These are phyloP conservation scores for Cladosporium sp. DNA, from an alignment of 2,329 filamentous ascomycete species.

Conservation along the genomic window DNA sequence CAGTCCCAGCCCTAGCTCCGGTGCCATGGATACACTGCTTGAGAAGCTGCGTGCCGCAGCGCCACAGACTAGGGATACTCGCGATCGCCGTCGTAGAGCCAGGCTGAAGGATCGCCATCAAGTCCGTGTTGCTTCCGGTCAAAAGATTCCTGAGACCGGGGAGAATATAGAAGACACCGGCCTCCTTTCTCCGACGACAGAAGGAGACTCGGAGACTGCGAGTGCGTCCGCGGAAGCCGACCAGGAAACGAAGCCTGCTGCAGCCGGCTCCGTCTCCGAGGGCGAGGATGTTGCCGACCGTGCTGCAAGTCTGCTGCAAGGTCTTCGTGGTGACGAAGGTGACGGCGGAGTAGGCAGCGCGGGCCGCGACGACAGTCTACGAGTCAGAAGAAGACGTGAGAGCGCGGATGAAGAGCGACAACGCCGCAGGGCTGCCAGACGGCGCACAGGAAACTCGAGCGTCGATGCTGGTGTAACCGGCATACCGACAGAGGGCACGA, in stretches of 20 bases:
- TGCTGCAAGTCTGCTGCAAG: conserved; percentile 77
- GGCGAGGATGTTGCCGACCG: conserved; percentile 77
- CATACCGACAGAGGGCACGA: conserved; percentile 32
- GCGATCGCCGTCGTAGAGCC: conserved; percentile 81
- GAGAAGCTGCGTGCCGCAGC: conserved; percentile 93
- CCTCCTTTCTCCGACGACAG: conserved; percentile 25
- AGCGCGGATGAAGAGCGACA: conserved; percentile 76
- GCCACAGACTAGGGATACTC: conserved; percentile 76
- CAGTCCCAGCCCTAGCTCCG: conserved; percentile 49
- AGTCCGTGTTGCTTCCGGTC: conserved; percentile 82
- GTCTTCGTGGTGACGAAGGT: conserved; percentile 65
- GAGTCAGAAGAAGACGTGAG: conserved; percentile 60
- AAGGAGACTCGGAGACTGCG: neutral
- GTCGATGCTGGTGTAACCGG: conserved; percentile 27
- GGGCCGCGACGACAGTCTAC: conserved; percentile 32
- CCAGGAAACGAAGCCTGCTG: conserved; percentile 2
- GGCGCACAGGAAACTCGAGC: conserved; percentile 27
- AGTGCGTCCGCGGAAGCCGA: neutral
- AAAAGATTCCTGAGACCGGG: conserved; percentile 70
- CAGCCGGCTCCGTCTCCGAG: conserved; percentile 32
- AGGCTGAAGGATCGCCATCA: conserved; percentile 87
- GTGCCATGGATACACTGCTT: conserved; percentile 91
- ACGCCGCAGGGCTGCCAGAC: conserved; percentile 56
- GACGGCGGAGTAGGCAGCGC: conserved; percentile 36
- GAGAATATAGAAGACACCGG: conserved; percentile 28